Base-by-base conservation (phyloP, 495 filamentous ascomycete species). In the Podospora appendiculata region DNA sequence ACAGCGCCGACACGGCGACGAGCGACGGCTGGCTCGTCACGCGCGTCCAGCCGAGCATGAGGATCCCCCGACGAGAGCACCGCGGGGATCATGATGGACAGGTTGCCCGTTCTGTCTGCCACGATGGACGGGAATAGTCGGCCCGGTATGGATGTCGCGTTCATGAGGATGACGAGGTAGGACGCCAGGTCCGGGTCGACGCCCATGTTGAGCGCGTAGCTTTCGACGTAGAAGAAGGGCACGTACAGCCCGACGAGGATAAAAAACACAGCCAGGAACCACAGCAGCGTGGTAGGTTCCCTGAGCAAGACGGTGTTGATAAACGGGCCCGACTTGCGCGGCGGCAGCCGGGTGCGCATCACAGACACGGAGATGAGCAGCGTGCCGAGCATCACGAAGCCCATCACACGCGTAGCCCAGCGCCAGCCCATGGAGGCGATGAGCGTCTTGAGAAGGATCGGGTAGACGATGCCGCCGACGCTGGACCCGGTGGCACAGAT, bases 391-490 rank as follows among this genome's bases (percentile, higher is more conserved):
- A 75, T 75, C 17, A 87, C 68, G 48, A 87, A 78, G 0, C 75
- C 86, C 44, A 87, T 67, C 57, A 85, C 79, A 6, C 85, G 74
- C 32, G 78, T 81, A 4, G 84, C 70, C 84, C 84, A 88, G 9
- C 72, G 80, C 47, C 85, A 87, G 13, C 84, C 84, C 16, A 88
- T 58, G 4, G 56, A 50, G 0, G 78, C 74, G 6, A 80, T 60
- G 18, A 86, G 71, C 4, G 60, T 60, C 55, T 84, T 73, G 5
- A 87, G 67, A 55, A 83, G 78, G 12, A 87, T 58, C 0, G 86
- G 81, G 51, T 85, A 86, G 11, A 88, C 68, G 32, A 87, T 78
- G 16, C 84, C 84, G 2, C 83, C 84, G 1, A 90, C 57, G n/a
- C 77, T 80, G 8, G 78, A 81, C 0, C 87, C 88, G 0, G 80